Conservation (phyloP, 83 land plant species). For the Diphasiastrum complanatum region DNA sequence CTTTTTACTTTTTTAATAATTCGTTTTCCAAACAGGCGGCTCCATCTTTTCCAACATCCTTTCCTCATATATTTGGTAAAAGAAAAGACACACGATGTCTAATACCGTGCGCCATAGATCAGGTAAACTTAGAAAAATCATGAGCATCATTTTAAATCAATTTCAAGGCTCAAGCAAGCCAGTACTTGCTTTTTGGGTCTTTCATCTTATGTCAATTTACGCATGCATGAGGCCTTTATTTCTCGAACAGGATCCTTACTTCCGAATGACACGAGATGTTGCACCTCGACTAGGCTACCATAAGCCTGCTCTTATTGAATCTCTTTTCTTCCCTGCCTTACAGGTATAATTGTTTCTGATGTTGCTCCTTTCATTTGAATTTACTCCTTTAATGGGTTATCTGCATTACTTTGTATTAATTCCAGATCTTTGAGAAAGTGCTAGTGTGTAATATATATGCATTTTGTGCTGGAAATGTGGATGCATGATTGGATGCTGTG, state of each 20-base stretch:
- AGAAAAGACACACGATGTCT: slow-evolving; percentile 66
- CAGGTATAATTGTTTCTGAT: slow-evolving; percentile 72
- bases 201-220: background rate
- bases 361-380: too few relatives aligned
- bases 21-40: slow-evolving; percentile 57
- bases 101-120: slow-evolving; percentile 98
- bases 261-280: slow-evolving; percentile 96
- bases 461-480: background rate
- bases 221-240: slow-evolving; percentile 3
- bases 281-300: slow-evolving; percentile 86
- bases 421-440: background rate
- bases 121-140: slow-evolving; percentile 39
- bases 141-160: background rate
- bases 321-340: slow-evolving; percentile 84
- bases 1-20: background rate
- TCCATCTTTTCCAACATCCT: slow-evolving; percentile 92
- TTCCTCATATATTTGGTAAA: slow-evolving; percentile 85
- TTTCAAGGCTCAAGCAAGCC: too few relatives aligned
- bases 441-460: slow-evolving; percentile 8
- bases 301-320: slow-evolving; percentile 88
- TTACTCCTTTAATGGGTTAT: background rate
- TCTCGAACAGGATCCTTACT: slow-evolving; percentile 88
- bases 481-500: background rate
- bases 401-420: background rate
- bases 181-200: too few relatives aligned